These are phyloP conservation scores for Cardiospermum halicacabum DNA, from an alignment of 345 rosid species.

Conservation along the genomic window DNA sequence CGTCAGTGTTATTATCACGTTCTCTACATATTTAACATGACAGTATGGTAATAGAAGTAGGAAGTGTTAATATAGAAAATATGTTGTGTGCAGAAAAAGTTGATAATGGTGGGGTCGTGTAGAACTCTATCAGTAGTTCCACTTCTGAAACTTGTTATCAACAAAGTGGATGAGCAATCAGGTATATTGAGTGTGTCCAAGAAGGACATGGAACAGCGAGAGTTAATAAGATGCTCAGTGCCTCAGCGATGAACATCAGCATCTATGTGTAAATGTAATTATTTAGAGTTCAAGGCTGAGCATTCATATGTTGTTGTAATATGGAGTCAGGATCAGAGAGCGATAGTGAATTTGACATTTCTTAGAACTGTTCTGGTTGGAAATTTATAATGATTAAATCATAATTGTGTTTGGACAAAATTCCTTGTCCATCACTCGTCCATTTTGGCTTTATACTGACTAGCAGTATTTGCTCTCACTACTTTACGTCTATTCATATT, in stretches of 20 bases:
- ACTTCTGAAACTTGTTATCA: constrained; percentile 70
- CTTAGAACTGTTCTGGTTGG: too few species aligned
- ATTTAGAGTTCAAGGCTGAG: too few species aligned
- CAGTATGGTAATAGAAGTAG: background rate
- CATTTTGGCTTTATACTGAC: background rate
- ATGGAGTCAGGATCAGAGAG: too few species aligned
- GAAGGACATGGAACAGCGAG: constrained; percentile 28
- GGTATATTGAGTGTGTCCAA: constrained; percentile 46
- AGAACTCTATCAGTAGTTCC: constrained; percentile 76
- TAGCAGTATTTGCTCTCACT: too few species aligned
- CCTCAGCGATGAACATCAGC: constrained; percentile 14
- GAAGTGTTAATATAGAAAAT: too few species aligned
- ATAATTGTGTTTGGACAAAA: too few species aligned
- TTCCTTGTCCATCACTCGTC: too few species aligned
- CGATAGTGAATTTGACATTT: too few species aligned
- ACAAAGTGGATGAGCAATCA: constrained; percentile 67
- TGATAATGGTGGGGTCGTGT: constrained; percentile 88
- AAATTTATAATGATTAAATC: too few species aligned
- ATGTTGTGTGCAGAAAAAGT: constrained; percentile 62
- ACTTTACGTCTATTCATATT: background rate
- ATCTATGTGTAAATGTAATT: background rate
- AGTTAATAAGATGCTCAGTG: constrained; percentile 30
- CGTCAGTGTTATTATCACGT: too few species aligned
- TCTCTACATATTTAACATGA: too few species aligned
- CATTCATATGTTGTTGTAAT: too few species aligned